phyloP scores from a whole-genome alignment of 371 early-diverging fungal genomes.

The Globomyces sp. region DNA sequence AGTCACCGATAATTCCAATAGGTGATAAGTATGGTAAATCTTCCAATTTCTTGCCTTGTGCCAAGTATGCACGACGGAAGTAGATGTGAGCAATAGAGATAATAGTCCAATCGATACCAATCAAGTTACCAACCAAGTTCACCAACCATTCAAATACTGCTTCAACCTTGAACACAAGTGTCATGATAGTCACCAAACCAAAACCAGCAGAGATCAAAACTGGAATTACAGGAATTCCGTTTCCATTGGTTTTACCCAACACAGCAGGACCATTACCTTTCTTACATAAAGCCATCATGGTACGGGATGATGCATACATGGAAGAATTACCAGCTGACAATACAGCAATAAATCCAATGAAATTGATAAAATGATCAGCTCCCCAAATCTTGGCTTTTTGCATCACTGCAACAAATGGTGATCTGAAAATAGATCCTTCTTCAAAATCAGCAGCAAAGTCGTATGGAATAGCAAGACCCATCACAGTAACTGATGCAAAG shows the following conservation, averaged over 20 bases:
- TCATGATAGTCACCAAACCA: conserved; percentile 36
- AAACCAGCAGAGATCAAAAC: conserved; percentile 32
- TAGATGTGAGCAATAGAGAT: conserved; percentile 54
- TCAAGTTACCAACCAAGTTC: background rate
- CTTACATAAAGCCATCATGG: conserved; percentile 58
- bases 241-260: conserved; percentile 40
- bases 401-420: conserved; percentile 41
- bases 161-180: background rate
- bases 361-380: conserved; percentile 31
- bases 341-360: conserved; percentile 42
- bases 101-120: background rate
- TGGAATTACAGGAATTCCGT: conserved; percentile 38
- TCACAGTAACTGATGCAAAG: conserved; percentile 30
- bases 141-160: conserved; percentile 2
- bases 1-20: conserved; percentile 38
- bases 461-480: conserved; percentile 38
- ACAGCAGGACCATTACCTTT: conserved; percentile 57
- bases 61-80: conserved; percentile 70
- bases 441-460: conserved; percentile 23
- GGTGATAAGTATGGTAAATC: conserved; percentile 70
- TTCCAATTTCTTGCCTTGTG: conserved; percentile 63
- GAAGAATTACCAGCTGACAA: conserved; percentile 62
- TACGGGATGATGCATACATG: conserved; percentile 64
- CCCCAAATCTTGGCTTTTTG: conserved; percentile 44
- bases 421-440: conserved; percentile 22